phyloP scores from a whole-genome alignment of 2,329 filamentous ascomycete species.

The Ophiostoma triangulosporum region DNA sequence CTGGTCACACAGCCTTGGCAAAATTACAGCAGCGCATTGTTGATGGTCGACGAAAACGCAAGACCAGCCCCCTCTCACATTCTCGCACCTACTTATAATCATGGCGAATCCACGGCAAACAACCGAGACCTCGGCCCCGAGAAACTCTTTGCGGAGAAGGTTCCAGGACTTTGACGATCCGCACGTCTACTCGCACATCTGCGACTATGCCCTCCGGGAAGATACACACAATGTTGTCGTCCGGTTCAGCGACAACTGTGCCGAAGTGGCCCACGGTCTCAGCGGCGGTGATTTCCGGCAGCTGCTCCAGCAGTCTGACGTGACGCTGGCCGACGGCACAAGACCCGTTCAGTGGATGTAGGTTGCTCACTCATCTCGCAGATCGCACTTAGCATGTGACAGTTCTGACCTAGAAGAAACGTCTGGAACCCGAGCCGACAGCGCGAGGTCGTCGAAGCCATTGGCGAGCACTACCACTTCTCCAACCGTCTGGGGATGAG shows the following conservation, averaged over 20 bases:
- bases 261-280: constrained; percentile 44
- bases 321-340: constrained; percentile 16
- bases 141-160: not conserved
- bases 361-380: not conserved
- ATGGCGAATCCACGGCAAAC: too few relatives aligned
- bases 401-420: constrained; percentile 25
- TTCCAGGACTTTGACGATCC: constrained; percentile 42
- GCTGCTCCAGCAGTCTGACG: constrained; percentile 21
- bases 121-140: too few relatives aligned
- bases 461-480: constrained; percentile 53
- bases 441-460: constrained; percentile 34
- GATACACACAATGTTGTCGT: constrained; percentile 46
- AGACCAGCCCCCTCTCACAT: too few relatives aligned
- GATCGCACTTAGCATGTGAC: too few relatives aligned
- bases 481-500: constrained; percentile 47
- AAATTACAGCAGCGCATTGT: too few relatives aligned
- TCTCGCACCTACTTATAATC: too few relatives aligned
- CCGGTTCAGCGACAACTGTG: constrained; percentile 45
- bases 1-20: too few relatives aligned
- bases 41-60: too few relatives aligned
- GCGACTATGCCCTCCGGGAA: constrained; percentile 26
- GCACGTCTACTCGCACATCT: constrained; percentile 30
- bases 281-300: constrained; percentile 25
- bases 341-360: constrained; percentile 51
- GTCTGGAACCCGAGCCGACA: constrained; percentile 56